These are phyloP conservation scores for Mycena amicta DNA, from an alignment of 768 basidiomycete species.

Conservation along the genomic window DNA sequence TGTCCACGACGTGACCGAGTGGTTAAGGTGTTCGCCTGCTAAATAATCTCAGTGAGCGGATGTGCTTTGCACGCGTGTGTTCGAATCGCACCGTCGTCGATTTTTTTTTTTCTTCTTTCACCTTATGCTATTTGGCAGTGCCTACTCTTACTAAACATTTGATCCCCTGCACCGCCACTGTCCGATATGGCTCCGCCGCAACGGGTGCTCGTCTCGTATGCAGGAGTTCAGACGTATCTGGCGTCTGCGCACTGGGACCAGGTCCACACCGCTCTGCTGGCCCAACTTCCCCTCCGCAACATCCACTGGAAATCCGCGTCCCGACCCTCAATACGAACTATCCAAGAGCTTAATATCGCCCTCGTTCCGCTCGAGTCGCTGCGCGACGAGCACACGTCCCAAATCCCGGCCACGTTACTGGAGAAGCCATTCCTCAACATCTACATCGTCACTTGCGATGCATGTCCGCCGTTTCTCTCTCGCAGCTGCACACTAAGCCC, in stretches of 20 bases:
- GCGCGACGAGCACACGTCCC: constrained; percentile 75
- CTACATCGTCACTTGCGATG: constrained; percentile 88
- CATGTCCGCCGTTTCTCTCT: constrained; percentile 37
- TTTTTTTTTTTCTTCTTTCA: constrained; percentile 5
- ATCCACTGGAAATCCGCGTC: constrained; percentile 89
- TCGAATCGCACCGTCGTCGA: constrained; percentile 33
- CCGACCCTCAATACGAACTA: constrained; percentile 75
- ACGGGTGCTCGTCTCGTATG: constrained; percentile 68
- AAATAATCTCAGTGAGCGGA: constrained; percentile 17
- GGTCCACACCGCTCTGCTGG: constrained; percentile 61
- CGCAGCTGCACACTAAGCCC: neutral
- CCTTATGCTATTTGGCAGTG: too few relatives aligned
- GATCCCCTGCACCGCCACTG: neutral
- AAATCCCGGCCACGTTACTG: constrained; percentile 74
- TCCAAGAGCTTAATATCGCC: constrained; percentile 84
- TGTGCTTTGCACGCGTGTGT: constrained; percentile 31
- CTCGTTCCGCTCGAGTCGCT: constrained; percentile 68
- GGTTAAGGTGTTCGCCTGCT: constrained; percentile 30
- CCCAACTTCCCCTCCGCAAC: constrained; percentile 82
- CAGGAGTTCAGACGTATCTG: constrained; percentile 63
- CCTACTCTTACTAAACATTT: neutral
- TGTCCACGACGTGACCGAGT: constrained; percentile 23
- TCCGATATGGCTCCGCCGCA: constrained; percentile 30
- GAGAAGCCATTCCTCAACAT: constrained; percentile 88
- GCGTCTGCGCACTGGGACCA: constrained; percentile 76